Conservation (phyloP, 345 rosid genomes). For the Gossypium herbaceum region DNA sequence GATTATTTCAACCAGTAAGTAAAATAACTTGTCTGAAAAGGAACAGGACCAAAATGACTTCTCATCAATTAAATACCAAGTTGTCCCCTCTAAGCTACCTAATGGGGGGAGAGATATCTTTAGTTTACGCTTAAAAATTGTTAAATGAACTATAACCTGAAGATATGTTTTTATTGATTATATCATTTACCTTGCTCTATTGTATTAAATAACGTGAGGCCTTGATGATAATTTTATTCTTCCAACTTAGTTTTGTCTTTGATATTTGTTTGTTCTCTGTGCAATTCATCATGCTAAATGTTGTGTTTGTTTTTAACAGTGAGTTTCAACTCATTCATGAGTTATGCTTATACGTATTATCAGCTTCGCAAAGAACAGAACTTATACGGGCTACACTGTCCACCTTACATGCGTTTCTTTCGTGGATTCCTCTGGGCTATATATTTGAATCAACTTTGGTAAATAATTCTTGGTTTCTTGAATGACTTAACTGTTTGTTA, state of each 20-base stretch:
- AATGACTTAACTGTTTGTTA: background rate
- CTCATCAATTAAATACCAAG: background rate
- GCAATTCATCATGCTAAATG: background rate
- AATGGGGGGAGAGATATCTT: background rate
- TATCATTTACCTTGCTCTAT: background rate
- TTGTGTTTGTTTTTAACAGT: slow-evolving; percentile 47
- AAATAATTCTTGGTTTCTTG: slow-evolving; percentile 24
- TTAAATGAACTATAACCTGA: background rate
- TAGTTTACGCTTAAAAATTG: background rate
- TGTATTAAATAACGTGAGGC: background rate
- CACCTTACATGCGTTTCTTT: slow-evolving; percentile 96
- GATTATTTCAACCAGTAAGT: background rate
- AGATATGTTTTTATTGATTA: background rate
- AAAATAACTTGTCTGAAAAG: background rate
- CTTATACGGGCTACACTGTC: slow-evolving; percentile 91
- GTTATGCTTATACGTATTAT: slow-evolving; percentile 90
- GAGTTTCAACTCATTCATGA: slow-evolving; percentile 99
- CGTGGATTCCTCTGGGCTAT: slow-evolving; percentile 99
- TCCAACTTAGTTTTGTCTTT: background rate
- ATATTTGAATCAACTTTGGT: slow-evolving; percentile 98
- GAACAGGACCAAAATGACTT: background rate
- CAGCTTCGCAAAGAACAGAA: slow-evolving; percentile 95
- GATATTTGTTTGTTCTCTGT: background rate
- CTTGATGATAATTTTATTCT: background rate
- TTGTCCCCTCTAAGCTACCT: background rate